Evolutionary conservation across 768 basidiomycete genomes (phyloP).

Genomic region (Rhizopogon salebrosus): DNA sequence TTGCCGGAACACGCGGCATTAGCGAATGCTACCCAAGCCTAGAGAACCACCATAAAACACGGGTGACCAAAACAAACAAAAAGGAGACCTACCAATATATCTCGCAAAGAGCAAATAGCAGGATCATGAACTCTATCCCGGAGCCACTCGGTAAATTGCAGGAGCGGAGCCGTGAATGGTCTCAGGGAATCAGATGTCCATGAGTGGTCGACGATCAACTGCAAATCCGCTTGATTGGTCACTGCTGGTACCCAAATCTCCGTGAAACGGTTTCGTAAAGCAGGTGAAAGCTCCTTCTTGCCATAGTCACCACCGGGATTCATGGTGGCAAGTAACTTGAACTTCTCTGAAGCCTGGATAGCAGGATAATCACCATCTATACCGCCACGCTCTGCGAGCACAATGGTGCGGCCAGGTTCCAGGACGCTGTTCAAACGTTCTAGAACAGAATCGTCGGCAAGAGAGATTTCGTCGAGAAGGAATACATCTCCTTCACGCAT

Average conservation of each 20-base stretch:
- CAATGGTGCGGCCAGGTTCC: slow-evolving; percentile 84
- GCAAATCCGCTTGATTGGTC: slow-evolving; percentile 64
- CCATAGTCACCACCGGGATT: slow-evolving; percentile 99
- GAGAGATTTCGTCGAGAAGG: slow-evolving; percentile 92
- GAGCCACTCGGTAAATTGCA: slow-evolving; percentile 85
- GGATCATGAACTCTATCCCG: slow-evolving; percentile 52
- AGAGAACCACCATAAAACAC: neutral
- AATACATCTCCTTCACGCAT: slow-evolving; percentile 86
- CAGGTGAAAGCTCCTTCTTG: slow-evolving; percentile 97
- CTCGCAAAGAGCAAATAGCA: slow-evolving; percentile 73
- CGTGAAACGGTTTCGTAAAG: slow-evolving; percentile 94
- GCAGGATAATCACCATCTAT: slow-evolving; percentile 60
- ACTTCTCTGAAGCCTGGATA: slow-evolving; percentile 58
- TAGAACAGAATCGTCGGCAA: slow-evolving; percentile 96
- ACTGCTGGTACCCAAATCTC: slow-evolving; percentile 97
- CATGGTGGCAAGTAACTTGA: slow-evolving; percentile 96
- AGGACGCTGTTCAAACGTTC: slow-evolving; percentile 96
- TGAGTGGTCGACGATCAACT: slow-evolving; percentile 65
- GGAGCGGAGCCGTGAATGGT: slow-evolving; percentile 51
- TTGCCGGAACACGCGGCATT: slow-evolving; percentile 47
- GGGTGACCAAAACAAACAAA: neutral
- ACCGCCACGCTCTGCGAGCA: slow-evolving; percentile 90
- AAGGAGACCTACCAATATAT: slow-evolving; percentile 65
- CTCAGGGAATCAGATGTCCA: slow-evolving; percentile 59
- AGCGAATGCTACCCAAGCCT: slow-evolving; percentile 94